A percentile compares a stretch with the other conserved stretches of the same genome.
phyloP scores from a whole-genome alignment of 805 yeast species.

The Cyberlindnera mrakii region DNA sequence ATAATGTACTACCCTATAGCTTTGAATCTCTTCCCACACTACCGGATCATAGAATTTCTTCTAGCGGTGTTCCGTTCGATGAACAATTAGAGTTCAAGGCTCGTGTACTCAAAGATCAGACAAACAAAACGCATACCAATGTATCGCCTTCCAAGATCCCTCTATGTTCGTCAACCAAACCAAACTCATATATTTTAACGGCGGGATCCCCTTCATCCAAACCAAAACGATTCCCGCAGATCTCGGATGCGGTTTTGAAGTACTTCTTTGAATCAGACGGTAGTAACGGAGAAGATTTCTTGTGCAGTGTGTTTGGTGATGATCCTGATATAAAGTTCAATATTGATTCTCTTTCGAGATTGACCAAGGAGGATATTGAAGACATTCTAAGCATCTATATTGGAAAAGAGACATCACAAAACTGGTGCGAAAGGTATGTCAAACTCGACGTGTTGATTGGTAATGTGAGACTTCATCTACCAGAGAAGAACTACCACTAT shows the following conservation, averaged over 20 bases:
- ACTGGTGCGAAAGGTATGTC: constrained; percentile 15
- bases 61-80: neutral
- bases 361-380: constrained; percentile 10
- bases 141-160: neutral
- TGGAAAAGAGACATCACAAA: constrained; percentile 18
- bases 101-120: neutral
- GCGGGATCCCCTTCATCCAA: neutral
- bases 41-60: neutral
- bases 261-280: constrained; percentile 3
- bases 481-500: constrained; percentile 6
- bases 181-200: neutral
- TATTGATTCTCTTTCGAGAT: constrained; percentile 2
- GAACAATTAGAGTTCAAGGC: neutral
- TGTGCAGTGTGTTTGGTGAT: constrained; percentile 13
- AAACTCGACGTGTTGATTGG: constrained; percentile 18
- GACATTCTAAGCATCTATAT: constrained; percentile 3
- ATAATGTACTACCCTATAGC: too few relatives aligned
- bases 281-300: constrained; percentile 9
- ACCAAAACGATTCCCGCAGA: neutral
- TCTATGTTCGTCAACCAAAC: neutral
- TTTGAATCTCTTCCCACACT: neutral
- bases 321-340: constrained; percentile 14
- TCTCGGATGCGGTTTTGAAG: constrained; percentile 2
- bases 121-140: neutral
- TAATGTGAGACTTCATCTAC: constrained; percentile 14